These are phyloP conservation scores for Ceratocystiopsis sp. DNA, from an alignment of 2,329 filamentous ascomycete genomes.

Conservation along the genomic window DNA sequence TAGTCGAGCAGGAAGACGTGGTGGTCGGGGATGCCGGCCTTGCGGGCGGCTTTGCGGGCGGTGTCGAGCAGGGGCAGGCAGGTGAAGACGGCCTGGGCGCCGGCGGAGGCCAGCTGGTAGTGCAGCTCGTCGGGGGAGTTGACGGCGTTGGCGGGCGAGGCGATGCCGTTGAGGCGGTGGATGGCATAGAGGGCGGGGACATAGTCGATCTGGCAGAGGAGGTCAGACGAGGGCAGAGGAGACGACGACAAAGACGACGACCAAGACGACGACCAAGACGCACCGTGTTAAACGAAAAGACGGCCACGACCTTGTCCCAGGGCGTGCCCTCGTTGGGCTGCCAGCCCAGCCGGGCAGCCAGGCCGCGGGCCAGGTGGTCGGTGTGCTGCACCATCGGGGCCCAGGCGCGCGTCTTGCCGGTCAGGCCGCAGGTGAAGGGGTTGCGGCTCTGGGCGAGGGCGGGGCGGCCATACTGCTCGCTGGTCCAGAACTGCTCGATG, in stretches of 20 bases:
- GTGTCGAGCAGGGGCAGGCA: slow-evolving; percentile 45
- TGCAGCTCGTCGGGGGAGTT: slow-evolving; percentile 50
- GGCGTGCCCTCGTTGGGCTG: slow-evolving; percentile 50
- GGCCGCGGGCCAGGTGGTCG: slow-evolving; percentile 21
- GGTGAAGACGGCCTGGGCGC: slow-evolving; percentile 51
- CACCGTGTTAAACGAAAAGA: slow-evolving; percentile 61
- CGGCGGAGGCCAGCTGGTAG: slow-evolving; percentile 48
- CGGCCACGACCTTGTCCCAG: slow-evolving; percentile 58
- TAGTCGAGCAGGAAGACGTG: slow-evolving; percentile 49
- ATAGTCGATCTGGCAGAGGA: slow-evolving; percentile 44
- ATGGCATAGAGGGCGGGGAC: slow-evolving; percentile 34
- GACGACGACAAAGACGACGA: too few relatives aligned
- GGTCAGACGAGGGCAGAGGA: too few relatives aligned
- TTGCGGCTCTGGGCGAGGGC: slow-evolving; percentile 39
- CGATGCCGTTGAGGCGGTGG: slow-evolving; percentile 41
- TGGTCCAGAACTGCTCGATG: slow-evolving; percentile 59
- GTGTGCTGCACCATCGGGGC: slow-evolving; percentile 5
- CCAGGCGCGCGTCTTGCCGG: slow-evolving; percentile 9
- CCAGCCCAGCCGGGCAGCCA: slow-evolving; percentile 54
- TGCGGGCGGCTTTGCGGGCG: slow-evolving; percentile 43
- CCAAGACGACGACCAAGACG: too few relatives aligned
- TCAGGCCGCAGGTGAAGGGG: slow-evolving; percentile 13
- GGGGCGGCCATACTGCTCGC: slow-evolving; percentile 51
- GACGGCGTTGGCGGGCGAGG: slow-evolving; percentile 51
- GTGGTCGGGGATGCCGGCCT: slow-evolving; percentile 40